These are phyloP conservation scores for Cercospora zeae-maydis DNA, from an alignment of 2,329 filamentous ascomycete species.

Conservation along the genomic window DNA sequence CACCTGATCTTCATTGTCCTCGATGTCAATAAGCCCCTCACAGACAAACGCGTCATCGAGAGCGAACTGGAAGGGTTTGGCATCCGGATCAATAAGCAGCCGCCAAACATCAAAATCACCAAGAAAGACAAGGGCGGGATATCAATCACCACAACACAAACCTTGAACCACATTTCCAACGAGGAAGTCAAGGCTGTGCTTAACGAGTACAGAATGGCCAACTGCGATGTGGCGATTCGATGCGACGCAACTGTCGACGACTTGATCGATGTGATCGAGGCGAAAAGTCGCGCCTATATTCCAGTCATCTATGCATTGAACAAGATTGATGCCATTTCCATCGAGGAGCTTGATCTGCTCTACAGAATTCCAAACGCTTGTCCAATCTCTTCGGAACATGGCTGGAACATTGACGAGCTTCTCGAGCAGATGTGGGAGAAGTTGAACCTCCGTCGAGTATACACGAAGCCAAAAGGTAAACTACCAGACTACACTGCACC, in stretches of 20 bases:
- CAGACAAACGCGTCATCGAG: slow-evolving; percentile 95
- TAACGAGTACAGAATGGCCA: slow-evolving; percentile 94
- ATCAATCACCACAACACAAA: slow-evolving; percentile 91
- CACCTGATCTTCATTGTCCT: slow-evolving; percentile 98
- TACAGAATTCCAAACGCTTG: slow-evolving; percentile 97
- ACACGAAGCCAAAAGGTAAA: slow-evolving; percentile 97
- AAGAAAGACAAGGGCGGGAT: slow-evolving; percentile 99
- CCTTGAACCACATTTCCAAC: slow-evolving; percentile 84
- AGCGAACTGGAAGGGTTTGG: slow-evolving; percentile 93
- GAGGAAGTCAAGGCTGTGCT: slow-evolving; percentile 98
- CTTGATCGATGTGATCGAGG: slow-evolving; percentile 91
- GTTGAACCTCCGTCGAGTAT: slow-evolving; percentile 83
- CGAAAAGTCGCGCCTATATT: slow-evolving; percentile 91
- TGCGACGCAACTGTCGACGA: slow-evolving; percentile 98
- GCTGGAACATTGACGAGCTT: slow-evolving; percentile 96
- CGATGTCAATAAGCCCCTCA: slow-evolving; percentile 96
- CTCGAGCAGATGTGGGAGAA: slow-evolving; percentile 99
- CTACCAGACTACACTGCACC: slow-evolving; percentile 88
- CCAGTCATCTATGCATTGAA: slow-evolving; percentile 99
- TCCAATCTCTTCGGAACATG: slow-evolving; percentile 89
- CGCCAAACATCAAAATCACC: slow-evolving; percentile 97
- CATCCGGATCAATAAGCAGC: slow-evolving; percentile 94
- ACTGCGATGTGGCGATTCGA: slow-evolving; percentile 93
- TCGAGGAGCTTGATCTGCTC: slow-evolving; percentile 92
- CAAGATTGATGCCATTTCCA: slow-evolving; percentile 97